Evolutionary conservation across 352 stramenopile genomes (phyloP).

Genomic region (Proteromonas lacertae): DNA sequence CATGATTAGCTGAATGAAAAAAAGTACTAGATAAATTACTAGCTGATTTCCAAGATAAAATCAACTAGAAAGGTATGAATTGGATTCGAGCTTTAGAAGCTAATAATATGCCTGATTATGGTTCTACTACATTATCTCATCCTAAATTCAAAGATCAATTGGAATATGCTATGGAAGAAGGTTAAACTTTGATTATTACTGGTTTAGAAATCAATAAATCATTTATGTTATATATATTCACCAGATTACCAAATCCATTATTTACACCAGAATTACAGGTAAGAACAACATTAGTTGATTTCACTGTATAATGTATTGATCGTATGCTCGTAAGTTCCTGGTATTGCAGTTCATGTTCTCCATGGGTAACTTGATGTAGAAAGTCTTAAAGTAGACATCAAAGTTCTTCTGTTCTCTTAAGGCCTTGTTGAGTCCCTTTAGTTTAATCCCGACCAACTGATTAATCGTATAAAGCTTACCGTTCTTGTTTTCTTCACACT

Average conservation of each 20-base stretch:
- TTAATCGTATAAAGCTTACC: too few relatives aligned
- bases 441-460: too few relatives aligned
- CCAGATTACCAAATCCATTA: conserved; percentile 58
- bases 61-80: conserved; percentile 39
- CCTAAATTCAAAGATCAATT: conserved; percentile 32
- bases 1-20: conserved; percentile 7
- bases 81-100: conserved; percentile 35
- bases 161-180: conserved; percentile 40
- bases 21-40: conserved; percentile 18
- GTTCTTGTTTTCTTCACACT: too few relatives aligned
- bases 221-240: conserved; percentile 76
- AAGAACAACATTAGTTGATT: conserved; percentile 53
- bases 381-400: too few relatives aligned
- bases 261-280: conserved; percentile 43
- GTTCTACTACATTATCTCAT: conserved; percentile 20
- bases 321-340: too few relatives aligned
- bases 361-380: too few relatives aligned
- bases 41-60: conserved; percentile 41
- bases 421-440: too few relatives aligned
- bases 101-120: conserved; percentile 19
- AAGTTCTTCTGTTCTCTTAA: too few relatives aligned
- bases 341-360: too few relatives aligned
- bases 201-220: conserved; percentile 44
- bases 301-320: too few relatives aligned
- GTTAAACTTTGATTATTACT: conserved; percentile 35